Conservation (phyloP, 306 rosid genomes). For the Luffa aegyptiaca region DNA sequence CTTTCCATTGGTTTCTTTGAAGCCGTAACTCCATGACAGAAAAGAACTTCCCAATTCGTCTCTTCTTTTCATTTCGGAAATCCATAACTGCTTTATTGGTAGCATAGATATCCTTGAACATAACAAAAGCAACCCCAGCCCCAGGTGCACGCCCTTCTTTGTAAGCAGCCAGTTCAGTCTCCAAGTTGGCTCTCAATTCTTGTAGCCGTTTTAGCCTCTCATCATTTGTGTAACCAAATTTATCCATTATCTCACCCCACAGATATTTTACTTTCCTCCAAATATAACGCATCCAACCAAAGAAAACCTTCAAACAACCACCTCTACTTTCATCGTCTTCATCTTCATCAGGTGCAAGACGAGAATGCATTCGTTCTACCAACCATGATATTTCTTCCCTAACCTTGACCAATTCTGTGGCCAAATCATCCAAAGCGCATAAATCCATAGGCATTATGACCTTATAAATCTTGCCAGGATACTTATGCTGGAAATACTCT, state of each 20-base stretch:
- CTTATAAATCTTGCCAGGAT: constrained; percentile 83
- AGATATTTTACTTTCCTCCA: constrained; percentile 34
- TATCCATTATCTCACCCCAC: constrained; percentile 28
- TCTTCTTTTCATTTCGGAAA: constrained; percentile 74
- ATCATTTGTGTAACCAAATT: constrained; percentile 66
- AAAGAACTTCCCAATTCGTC: constrained; percentile 74
- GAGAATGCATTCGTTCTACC: constrained; percentile 73
- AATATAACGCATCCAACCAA: constrained; percentile 20
- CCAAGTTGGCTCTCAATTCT: constrained; percentile 76
- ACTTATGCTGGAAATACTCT: constrained; percentile 76
- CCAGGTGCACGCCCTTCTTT: constrained; percentile 76
- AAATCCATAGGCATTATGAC: constrained; percentile 80
- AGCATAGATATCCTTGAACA: constrained; percentile 84
- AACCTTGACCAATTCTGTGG: constrained; percentile 48
- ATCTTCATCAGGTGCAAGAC: constrained; percentile 42
- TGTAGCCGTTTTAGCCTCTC: constrained; percentile 61
- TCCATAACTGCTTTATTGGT: constrained; percentile 94
- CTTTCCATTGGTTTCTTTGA: constrained; percentile 91
- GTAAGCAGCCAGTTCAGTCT: constrained; percentile 67
- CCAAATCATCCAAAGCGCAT: constrained; percentile 88
- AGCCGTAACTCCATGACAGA: constrained; percentile 71
- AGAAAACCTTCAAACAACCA: constrained; percentile 15
- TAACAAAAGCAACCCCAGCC: constrained; percentile 88
- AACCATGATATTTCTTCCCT: constrained; percentile 70
- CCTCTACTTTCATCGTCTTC: constrained; percentile 19